Evolutionary conservation across 1,284 basidiomycete genomes (phyloP).

Genomic region (Leccinum subfulvum): DNA sequence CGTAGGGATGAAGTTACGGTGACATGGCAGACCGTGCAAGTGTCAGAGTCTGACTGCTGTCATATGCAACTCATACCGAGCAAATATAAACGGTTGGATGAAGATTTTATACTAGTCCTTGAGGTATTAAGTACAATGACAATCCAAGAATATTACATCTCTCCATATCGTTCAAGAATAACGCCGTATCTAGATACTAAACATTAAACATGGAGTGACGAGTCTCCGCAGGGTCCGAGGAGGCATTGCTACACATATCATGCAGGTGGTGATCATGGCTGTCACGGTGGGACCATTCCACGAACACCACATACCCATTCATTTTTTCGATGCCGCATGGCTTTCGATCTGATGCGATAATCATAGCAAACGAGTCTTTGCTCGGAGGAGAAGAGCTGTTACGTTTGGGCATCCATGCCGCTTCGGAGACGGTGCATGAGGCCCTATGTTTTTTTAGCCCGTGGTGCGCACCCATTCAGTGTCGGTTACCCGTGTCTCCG

Average conservation of each 20-base stretch:
- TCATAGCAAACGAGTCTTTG: too few relatives aligned
- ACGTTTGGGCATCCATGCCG: too few relatives aligned
- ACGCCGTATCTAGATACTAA: not conserved
- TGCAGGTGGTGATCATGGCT: not conserved
- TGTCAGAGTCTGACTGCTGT: not conserved
- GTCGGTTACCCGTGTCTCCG: slow-evolving; percentile 34
- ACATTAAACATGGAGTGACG: not conserved
- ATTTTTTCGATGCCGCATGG: slow-evolving; percentile 29
- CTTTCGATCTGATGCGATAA: too few relatives aligned
- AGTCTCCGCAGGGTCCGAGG: not conserved
- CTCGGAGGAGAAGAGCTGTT: too few relatives aligned
- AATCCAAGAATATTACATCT: not conserved
- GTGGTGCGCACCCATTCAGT: too few relatives aligned
- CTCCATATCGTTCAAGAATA: not conserved
- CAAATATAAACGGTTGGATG: not conserved
- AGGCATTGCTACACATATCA: not conserved
- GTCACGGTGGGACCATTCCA: not conserved
- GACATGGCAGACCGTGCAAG: not conserved
- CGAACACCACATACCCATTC: slow-evolving; percentile 31
- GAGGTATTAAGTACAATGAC: not conserved
- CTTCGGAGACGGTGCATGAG: too few relatives aligned
- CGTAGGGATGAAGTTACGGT: not conserved
- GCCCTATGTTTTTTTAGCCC: too few relatives aligned
- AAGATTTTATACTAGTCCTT: not conserved
- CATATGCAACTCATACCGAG: not conserved